Evolutionary conservation across 495 filamentous ascomycete species (phyloP), one percentile per base, ranked within the genome.

Genomic region (Neurospora pannonica): DNA sequence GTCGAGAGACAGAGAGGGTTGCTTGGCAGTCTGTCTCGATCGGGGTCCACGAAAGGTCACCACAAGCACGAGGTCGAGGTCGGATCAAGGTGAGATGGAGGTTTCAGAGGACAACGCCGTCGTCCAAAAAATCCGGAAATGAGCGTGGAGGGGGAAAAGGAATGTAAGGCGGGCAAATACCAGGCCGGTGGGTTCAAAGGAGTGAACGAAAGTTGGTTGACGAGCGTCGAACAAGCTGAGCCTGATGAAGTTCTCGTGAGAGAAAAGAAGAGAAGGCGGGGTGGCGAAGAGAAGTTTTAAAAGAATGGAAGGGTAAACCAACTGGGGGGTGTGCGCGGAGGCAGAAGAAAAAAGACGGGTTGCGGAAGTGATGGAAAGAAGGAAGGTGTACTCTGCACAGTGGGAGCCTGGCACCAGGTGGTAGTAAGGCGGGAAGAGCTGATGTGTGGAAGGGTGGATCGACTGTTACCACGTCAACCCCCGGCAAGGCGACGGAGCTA

Each of bases 281-380:
- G 75, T 74, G 75, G 72, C 71, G 74, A 71, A 76, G 77, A 74
- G 76, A 73, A 75, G 62, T 74, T 74, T 79, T 72, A 74, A 74
- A 78, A 73, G 77, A 75, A 76, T 39, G 72, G 40, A 62, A 74
- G 46, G 72, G 60, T 71, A 70, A 78, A 71, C 60, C 72, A 71
- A 54, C 70, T 37, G 69, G 72, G 62, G 72, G 71, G 60, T 5
- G 73, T 76, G 73, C 38, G 5, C 42, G 42, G 19, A 46, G 42
- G 42, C 8, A 72, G 73, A 72, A 73, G 73, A 74, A 76, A 75
- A 77, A 72, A 71, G 69, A 46, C 70, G 70, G 70, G 70, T 34
- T 46, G 34, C 38, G 36, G 70, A 43, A 36, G 42, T 69, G 76
- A n/a, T n/a, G n/a, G n/a, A n/a, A n/a, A n/a, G n/a, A n/a, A n/a